Evolutionary conservation across 176 grass and related monocot species (phyloP), one percentile per base, ranked within the genome.

Genomic region (Oryza glaberrima): DNA sequence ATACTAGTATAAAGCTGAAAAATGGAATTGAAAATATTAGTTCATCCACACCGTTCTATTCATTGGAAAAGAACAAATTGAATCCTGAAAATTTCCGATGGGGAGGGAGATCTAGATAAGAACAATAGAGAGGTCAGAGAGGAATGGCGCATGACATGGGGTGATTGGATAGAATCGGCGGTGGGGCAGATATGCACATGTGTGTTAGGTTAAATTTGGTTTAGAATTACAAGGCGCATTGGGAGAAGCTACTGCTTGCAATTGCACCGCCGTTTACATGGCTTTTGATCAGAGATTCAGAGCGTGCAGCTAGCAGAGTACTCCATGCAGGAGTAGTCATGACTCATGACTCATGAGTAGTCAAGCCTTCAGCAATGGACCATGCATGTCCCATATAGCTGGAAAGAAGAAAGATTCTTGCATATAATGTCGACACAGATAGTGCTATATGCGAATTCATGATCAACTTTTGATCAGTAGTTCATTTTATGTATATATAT

Each of bases 161-260:
- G 20, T 73, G 86, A 89, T 94, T 94, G 92, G 92, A 14, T 68
- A 26, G 32, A 84, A 82, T 19, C 64, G 74, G 86, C 87, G 92
- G 86, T 91, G 84, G 81, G 6, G 47, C 79, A 88, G 75, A 76
- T 38, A 76, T 38, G 78, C 51, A 46, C 78, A 82, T 68, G 67
- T 82, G 73, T 48, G 87, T 81, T 81, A 84, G 20, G 58, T 63
- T 63, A 63, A 22, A 76, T 80, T 85, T 73, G 45, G 76, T 88
- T 94, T 91, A 83, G 88, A 86, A 84, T 81, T 83, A 84, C 83
- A 88, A 90, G 86, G 67, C 40, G 65, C 87, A 85, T 91, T 84
- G 92, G 92, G 75, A 77, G 61, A 78, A 74, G 82, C 9, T 77
- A 89, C 76, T 64, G 56, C 46, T 7, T 64, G 56, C 61, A 6